These are phyloP conservation scores for Solanum habrochaites DNA, from an alignment of 257 asterid species.

Conservation along the genomic window DNA sequence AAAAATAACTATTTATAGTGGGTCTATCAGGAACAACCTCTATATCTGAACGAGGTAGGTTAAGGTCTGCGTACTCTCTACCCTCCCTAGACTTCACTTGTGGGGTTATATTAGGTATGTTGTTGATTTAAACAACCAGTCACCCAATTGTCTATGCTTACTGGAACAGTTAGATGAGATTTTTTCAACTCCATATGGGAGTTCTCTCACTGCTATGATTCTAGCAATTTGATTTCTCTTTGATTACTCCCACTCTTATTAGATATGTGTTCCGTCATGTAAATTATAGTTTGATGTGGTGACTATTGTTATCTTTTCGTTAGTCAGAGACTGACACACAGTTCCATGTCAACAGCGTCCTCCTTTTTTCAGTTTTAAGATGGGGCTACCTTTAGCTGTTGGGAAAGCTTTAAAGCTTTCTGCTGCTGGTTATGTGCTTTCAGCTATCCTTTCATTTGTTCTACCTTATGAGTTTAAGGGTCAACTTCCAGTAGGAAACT, in stretches of 20 bases:
- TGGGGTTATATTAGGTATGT: not conserved
- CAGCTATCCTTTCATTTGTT: constrained; percentile 34
- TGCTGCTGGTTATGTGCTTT: constrained; percentile 37
- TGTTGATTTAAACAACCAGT: not conserved
- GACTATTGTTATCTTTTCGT: not conserved
- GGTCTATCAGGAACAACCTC: not conserved
- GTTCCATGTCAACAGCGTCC: constrained; percentile 59
- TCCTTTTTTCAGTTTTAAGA: constrained; percentile 88
- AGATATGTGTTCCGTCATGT: not conserved
- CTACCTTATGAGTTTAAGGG: constrained; percentile 36
- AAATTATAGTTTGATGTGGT: not conserved
- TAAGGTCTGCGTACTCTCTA: not conserved
- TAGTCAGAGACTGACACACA: not conserved
- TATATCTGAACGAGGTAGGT: not conserved
- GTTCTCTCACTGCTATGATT: not conserved
- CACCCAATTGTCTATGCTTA: not conserved
- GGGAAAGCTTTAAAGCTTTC: constrained; percentile 56
- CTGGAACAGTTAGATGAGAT: not conserved
- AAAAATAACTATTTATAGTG: not conserved
- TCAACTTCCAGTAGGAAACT: constrained; percentile 28
- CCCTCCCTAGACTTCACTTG: not conserved
- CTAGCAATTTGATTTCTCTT: not conserved
- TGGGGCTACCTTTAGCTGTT: constrained; percentile 60
- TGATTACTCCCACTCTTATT: not conserved
- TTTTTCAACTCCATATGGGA: not conserved